Conservation (phyloP, 768 basidiomycete species). For the Leccinum uliginosum region DNA sequence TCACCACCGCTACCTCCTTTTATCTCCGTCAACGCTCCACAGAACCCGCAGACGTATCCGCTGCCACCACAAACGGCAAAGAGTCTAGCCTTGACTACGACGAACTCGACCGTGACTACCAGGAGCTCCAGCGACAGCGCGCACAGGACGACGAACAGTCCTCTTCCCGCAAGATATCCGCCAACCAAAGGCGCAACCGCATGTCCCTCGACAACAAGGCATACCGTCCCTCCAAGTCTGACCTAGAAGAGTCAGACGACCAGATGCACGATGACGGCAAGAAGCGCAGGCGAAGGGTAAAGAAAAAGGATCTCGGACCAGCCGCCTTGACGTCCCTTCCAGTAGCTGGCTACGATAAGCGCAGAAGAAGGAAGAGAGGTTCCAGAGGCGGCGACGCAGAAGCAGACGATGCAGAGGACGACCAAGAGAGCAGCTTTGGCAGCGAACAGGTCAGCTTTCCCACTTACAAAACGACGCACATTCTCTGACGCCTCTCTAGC, state of each 20-base stretch:
- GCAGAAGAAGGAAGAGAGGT: slow-evolving; percentile 47
- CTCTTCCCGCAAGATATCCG: slow-evolving; percentile 31
- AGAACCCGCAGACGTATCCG: slow-evolving; percentile 44
- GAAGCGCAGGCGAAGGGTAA: slow-evolving; percentile 47
- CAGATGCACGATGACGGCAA: slow-evolving; percentile 51
- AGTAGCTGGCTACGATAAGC: slow-evolving; percentile 61
- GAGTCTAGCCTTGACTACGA: slow-evolving; percentile 72
- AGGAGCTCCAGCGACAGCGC: slow-evolving; percentile 31
- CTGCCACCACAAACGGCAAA: slow-evolving; percentile 36
- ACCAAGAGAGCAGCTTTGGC: slow-evolving; percentile 35
- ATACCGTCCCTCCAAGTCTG: slow-evolving; percentile 64
- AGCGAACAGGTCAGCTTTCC: slow-evolving; percentile 39
- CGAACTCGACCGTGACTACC: slow-evolving; percentile 66
- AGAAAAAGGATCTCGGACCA: slow-evolving; percentile 46
- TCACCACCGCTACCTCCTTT: slow-evolving; percentile 52
- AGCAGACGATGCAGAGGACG: slow-evolving; percentile 42
- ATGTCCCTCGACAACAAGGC: slow-evolving; percentile 81
- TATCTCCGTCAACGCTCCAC: slow-evolving; percentile 61
- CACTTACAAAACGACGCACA: slow-evolving; percentile 20
- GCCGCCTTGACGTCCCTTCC: slow-evolving; percentile 66
- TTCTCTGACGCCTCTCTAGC: slow-evolving; percentile 13
- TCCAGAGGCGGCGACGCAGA: slow-evolving; percentile 40
- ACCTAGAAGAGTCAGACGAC: slow-evolving; percentile 63
- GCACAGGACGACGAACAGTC: slow-evolving; percentile 20
- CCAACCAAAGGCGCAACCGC: slow-evolving; percentile 48